Percentiles rank a stretch among this genome's conserved stretches.
phyloP scores from a whole-genome alignment of 306 rosid genomes.

The Astragalus glycyphyllos region DNA sequence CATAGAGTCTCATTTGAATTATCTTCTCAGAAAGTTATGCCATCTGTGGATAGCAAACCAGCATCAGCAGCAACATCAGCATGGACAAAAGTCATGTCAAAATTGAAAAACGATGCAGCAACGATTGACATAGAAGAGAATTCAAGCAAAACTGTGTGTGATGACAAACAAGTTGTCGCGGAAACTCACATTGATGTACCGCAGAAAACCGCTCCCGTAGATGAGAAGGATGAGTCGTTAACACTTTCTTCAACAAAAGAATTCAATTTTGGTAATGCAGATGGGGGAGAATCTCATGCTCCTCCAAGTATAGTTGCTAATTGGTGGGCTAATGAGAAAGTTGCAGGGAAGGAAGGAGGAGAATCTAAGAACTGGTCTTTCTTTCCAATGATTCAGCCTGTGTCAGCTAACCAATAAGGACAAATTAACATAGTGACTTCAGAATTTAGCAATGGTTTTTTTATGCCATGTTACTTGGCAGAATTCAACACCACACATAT shows the following conservation, averaged over 20 bases:
- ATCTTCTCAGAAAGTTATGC: slow-evolving; percentile 40
- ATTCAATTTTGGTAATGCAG: slow-evolving; percentile 83
- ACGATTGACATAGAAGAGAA: slow-evolving; percentile 45
- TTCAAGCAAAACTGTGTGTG: neutral
- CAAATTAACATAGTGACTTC: slow-evolving; percentile 34
- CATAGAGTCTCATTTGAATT: slow-evolving; percentile 56
- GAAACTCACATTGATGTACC: slow-evolving; percentile 52
- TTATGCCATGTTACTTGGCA: slow-evolving; percentile 34
- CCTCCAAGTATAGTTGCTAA: slow-evolving; percentile 58
- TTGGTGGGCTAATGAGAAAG: slow-evolving; percentile 96
- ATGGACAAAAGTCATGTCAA: slow-evolving; percentile 43
- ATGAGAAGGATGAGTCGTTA: slow-evolving; percentile 61
- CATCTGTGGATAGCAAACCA: slow-evolving; percentile 49
- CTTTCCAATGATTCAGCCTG: slow-evolving; percentile 77
- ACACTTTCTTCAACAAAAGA: slow-evolving; percentile 77
- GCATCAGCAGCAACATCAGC: slow-evolving; percentile 32
- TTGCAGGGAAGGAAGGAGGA: slow-evolving; percentile 58
- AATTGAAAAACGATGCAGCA: slow-evolving; percentile 38
- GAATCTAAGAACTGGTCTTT: slow-evolving; percentile 75
- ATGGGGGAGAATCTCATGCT: slow-evolving; percentile 67
- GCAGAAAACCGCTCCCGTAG: slow-evolving; percentile 40
- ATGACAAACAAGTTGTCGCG: slow-evolving; percentile 38
- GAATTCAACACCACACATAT: slow-evolving; percentile 33
- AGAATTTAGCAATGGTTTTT: slow-evolving; percentile 40
- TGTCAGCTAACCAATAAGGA: slow-evolving; percentile 53